These are phyloP conservation scores for Spencermartinsiella europaea DNA, from an alignment of 805 yeast genomes.

Conservation along the genomic window DNA sequence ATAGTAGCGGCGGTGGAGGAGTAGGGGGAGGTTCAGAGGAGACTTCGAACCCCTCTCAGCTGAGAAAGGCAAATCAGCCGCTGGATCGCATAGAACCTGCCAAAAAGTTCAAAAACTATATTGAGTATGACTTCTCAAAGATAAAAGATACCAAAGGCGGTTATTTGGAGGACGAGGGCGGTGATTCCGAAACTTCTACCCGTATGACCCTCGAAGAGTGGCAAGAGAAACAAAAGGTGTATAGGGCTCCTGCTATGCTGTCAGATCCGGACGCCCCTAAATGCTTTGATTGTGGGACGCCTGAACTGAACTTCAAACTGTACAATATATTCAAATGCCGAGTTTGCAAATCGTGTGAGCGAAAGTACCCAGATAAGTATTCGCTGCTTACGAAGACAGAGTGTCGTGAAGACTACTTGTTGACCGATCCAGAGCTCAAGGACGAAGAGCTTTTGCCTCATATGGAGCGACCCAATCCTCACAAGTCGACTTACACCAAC, in stretches of 20 bases:
- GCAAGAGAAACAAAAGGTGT: slow-evolving; percentile 45
- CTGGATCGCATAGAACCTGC: slow-evolving; percentile 13
- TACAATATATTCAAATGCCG: slow-evolving; percentile 62
- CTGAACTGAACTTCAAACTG: slow-evolving; percentile 74
- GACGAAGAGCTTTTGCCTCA: slow-evolving; percentile 66
- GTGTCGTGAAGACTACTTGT: slow-evolving; percentile 82
- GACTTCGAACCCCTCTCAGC: slow-evolving; percentile 6
- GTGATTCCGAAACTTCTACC: slow-evolving; percentile 24
- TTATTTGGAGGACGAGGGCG: slow-evolving; percentile 48
- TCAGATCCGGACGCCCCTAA: slow-evolving; percentile 70
- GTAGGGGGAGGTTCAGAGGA: slow-evolving; percentile 1
- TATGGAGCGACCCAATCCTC: slow-evolving; percentile 90
- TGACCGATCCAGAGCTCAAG: slow-evolving; percentile 88
- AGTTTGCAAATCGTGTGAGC: slow-evolving; percentile 77
- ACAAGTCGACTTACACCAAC: slow-evolving; percentile 77
- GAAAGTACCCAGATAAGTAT: slow-evolving; percentile 76
- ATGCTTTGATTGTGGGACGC: slow-evolving; percentile 76
- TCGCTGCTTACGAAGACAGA: slow-evolving; percentile 91
- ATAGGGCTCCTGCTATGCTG: slow-evolving; percentile 15
- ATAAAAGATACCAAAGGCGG: slow-evolving; percentile 90
- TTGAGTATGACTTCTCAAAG: slow-evolving; percentile 63
- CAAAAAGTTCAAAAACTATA: slow-evolving; percentile 32
- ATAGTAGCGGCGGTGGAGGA: background rate
- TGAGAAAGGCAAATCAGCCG: slow-evolving; percentile 12
- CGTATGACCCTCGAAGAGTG: slow-evolving; percentile 46